phyloP scores from a whole-genome alignment of 1,139 yeast species.

The Pichia sp. region DNA sequence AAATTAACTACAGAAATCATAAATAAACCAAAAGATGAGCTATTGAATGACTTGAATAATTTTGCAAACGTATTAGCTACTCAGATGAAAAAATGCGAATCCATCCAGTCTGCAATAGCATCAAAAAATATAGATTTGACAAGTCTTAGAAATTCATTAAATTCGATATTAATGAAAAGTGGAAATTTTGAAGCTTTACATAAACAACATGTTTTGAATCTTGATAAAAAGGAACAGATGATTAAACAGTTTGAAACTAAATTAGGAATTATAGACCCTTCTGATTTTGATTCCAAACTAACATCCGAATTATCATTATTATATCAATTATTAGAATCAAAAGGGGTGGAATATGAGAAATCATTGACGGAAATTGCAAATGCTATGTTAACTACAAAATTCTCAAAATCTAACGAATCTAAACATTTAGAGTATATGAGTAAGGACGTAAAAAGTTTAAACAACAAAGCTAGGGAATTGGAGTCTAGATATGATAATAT shows the following conservation, averaged over 20 bases:
- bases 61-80: constrained; percentile 45
- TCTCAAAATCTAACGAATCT: constrained; percentile 36
- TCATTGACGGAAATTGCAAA: constrained; percentile 15
- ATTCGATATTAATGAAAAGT: constrained; percentile 42
- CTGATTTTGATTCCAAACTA: constrained; percentile 21
- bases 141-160: constrained; percentile 33
- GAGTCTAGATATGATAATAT: constrained; percentile 35
- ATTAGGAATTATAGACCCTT: constrained; percentile 1
- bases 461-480: constrained; percentile 32
- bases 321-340: constrained; percentile 11
- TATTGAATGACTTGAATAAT: constrained; percentile 45
- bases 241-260: constrained; percentile 9
- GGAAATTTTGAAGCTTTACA: constrained; percentile 55
- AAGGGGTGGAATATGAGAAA: constrained; percentile 10
- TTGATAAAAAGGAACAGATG: constrained; percentile 15
- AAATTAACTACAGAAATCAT: constrained; percentile 41
- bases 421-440: constrained; percentile 38
- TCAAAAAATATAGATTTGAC: constrained; percentile 20
- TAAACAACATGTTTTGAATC: constrained; percentile 33
- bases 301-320: constrained; percentile 11
- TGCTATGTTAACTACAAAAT: constrained; percentile 23
- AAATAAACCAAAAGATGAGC: constrained; percentile 44
- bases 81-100: constrained; percentile 32
- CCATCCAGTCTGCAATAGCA: constrained; percentile 23
- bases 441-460: constrained; percentile 34